A percentile compares a stretch with the other conserved stretches of the same genome.
These are phyloP conservation scores for Zopfia rhizophila DNA, from an alignment of 2,329 filamentous ascomycete genomes.

Conservation along the genomic window DNA sequence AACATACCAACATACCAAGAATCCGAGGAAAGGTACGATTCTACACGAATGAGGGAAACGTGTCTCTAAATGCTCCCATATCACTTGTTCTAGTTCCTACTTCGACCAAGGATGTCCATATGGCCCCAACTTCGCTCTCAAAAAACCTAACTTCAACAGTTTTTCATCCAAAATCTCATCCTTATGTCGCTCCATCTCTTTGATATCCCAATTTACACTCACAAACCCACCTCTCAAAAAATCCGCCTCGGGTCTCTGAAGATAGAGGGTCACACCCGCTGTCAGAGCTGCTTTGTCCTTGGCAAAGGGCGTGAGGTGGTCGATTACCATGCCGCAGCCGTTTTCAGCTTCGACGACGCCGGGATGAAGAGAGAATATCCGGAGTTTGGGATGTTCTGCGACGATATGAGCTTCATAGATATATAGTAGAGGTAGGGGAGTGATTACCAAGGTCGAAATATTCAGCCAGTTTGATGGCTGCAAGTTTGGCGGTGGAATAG, in stretches of 20 bases:
- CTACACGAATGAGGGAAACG: too few species aligned
- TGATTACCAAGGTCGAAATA: slow-evolving; percentile 28
- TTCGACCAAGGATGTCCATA: slow-evolving; percentile 27
- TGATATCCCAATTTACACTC: slow-evolving; percentile 44
- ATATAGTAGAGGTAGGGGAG: neutral
- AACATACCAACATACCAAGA: too few species aligned
- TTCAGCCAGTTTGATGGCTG: slow-evolving; percentile 36
- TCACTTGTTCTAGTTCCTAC: too few species aligned
- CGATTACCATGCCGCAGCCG: slow-evolving; percentile 28
- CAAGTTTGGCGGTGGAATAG: slow-evolving; percentile 32
- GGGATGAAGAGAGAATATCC: slow-evolving; percentile 35
- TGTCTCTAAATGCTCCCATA: too few species aligned
- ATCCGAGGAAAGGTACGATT: too few species aligned
- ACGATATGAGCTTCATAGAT: neutral
- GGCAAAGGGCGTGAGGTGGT: slow-evolving; percentile 36
- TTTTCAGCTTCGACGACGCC: slow-evolving; percentile 34
- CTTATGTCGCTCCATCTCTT: slow-evolving; percentile 38
- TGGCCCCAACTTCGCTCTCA: slow-evolving; percentile 28
- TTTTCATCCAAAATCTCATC: slow-evolving; percentile 42
- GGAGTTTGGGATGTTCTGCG: slow-evolving; percentile 32
- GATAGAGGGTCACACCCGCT: slow-evolving; percentile 39
- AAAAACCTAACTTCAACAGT: slow-evolving; percentile 35
- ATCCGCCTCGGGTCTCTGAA: slow-evolving; percentile 25
- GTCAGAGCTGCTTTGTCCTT: slow-evolving; percentile 44
- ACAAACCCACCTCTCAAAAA: slow-evolving; percentile 24